These are phyloP conservation scores for Cutaneotrichosporon cyanovorans DNA, from an alignment of 1,284 basidiomycete genomes.

Conservation along the genomic window DNA sequence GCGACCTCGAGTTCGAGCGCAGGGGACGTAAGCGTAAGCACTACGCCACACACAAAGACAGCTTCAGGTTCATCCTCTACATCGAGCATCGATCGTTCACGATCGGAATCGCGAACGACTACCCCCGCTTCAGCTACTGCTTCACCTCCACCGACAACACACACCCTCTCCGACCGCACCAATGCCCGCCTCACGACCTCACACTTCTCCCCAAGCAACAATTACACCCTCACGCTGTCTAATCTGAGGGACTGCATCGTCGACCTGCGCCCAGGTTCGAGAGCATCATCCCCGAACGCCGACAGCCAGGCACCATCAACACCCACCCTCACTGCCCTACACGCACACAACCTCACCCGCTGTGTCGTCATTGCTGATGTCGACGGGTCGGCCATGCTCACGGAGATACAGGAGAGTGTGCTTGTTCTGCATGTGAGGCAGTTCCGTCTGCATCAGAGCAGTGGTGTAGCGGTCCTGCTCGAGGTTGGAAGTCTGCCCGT, in stretches of 20 bases:
- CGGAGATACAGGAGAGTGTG: conserved; percentile 55
- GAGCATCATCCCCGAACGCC: too few relatives aligned
- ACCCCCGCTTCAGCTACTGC: too few relatives aligned
- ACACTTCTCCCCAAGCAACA: neutral
- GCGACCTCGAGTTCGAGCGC: conserved; percentile 25
- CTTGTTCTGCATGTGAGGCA: conserved; percentile 68
- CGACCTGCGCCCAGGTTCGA: conserved; percentile 51
- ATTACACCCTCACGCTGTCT: conserved; percentile 26
- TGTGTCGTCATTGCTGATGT: conserved; percentile 58
- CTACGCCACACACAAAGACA: too few relatives aligned
- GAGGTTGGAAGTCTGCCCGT: conserved; percentile 60
- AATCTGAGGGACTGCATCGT: conserved; percentile 54
- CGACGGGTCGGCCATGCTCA: conserved; percentile 61
- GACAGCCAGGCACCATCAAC: conserved; percentile 45
- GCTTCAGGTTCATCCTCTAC: too few relatives aligned
- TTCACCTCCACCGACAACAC: conserved; percentile 16
- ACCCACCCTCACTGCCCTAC: conserved; percentile 50
- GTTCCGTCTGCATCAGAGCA: conserved; percentile 73
- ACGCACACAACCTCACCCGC: conserved; percentile 53
- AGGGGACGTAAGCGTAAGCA: conserved; percentile 5
- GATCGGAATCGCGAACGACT: too few relatives aligned
- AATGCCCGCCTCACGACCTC: conserved; percentile 9
- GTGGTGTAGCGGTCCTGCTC: conserved; percentile 56
- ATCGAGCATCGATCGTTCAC: too few relatives aligned
- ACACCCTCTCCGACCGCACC: conserved; percentile 49